Evolutionary conservation across 2,329 filamentous ascomycete species (phyloP).

Genomic region (Macroventuria anomochaeta): DNA sequence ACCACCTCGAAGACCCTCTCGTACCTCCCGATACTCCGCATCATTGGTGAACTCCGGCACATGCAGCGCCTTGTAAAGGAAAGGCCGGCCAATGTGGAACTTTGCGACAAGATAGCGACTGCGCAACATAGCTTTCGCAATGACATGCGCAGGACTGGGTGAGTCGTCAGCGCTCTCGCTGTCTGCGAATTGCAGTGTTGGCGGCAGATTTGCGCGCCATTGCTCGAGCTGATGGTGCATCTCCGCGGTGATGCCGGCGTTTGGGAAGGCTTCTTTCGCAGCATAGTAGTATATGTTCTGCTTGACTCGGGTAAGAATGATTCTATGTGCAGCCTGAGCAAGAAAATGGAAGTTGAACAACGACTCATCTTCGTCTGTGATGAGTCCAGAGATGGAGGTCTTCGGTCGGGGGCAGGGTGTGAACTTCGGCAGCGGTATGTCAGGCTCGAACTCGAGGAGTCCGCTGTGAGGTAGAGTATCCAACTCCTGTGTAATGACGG

Average conservation of each 20-base stretch:
- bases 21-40: slow-evolving; percentile 41
- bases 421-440: slow-evolving; percentile 62
- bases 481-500: slow-evolving; percentile 62
- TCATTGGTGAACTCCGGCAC: slow-evolving; percentile 38
- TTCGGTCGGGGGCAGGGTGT: slow-evolving; percentile 52
- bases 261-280: slow-evolving; percentile 50
- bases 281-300: slow-evolving; percentile 60
- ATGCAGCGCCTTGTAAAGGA: slow-evolving; percentile 49
- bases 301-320: slow-evolving; percentile 61
- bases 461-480: slow-evolving; percentile 58
- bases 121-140: slow-evolving; percentile 49
- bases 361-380: slow-evolving; percentile 57
- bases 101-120: slow-evolving; percentile 49
- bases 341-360: slow-evolving; percentile 65
- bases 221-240: slow-evolving; percentile 63
- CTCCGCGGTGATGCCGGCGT: slow-evolving; percentile 58
- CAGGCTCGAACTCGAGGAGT: slow-evolving; percentile 59
- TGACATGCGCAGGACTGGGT: slow-evolving; percentile 45
- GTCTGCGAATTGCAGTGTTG: slow-evolving; percentile 55
- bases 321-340: slow-evolving; percentile 63
- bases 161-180: slow-evolving; percentile 37
- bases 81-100: slow-evolving; percentile 48
- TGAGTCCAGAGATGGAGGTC: slow-evolving; percentile 41
- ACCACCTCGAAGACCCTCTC: slow-evolving; percentile 37
- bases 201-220: slow-evolving; percentile 60